Evolutionary conservation across 495 filamentous ascomycete genomes (phyloP), one percentile per base, ranked within the genome.

Genomic region (Platismatia glauca): DNA sequence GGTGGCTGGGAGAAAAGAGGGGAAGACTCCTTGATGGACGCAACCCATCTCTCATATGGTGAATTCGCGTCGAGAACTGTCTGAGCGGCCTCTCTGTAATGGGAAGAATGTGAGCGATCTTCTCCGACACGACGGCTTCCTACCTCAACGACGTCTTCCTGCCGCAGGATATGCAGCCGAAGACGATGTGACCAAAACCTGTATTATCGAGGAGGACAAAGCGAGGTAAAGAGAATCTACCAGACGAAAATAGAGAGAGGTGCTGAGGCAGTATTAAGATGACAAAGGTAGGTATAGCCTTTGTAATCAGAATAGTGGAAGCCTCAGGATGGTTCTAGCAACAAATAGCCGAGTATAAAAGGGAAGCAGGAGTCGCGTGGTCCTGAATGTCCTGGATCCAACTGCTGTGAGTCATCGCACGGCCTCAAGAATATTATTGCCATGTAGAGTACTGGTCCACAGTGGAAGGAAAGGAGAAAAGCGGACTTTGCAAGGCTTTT

Each of bases 1-100:
- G 50, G 50, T 33, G 50, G 50, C 50, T 53, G 50, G 50, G 50
- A 53, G 27, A 3, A 53, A 20, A 11, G 50, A 34, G 50, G 50
- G 24, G 50, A 33, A 34, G 24, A 52, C 27, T 53, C 29, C 46
- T 33, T 20, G 29, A 13, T 13, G 16, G 24, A 53, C 9, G 48
- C 48, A 7, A 52, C 1, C 15, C 48, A 52, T 18, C 27, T 53
- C 11, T 33, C 29, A 15, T 6, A 31, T 53, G 27, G 11, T 12
- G 50, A 53, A 31, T 53, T 53, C 8, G 50, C 50, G 9, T 53
- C 7, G 6, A 9, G 29, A 16, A 53, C 20, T 53, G 50, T 33
- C 50, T 33, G 50, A 53, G 50, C 29, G 50, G 50, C 50, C 7
- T 53, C 50, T 31, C 29, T 33, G 6, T 53, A 29, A 53, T 53